Conservation (phyloP, 441 rosid species). For the Daphne laureola region DNA sequence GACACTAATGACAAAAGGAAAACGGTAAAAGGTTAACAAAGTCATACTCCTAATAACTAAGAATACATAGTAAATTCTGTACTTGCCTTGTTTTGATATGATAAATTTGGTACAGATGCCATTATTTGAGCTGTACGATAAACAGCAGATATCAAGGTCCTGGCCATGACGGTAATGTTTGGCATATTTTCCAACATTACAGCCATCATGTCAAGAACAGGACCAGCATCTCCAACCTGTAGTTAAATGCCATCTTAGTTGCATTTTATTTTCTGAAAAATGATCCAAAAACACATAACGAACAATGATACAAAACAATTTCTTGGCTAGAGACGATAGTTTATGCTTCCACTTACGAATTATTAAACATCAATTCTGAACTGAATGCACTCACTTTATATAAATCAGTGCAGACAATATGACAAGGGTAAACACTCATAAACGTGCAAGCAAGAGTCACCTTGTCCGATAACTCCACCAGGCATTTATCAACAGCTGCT, state of each 20-base stretch:
- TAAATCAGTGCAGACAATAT: background rate
- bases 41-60: slow-evolving; percentile 5
- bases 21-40: background rate
- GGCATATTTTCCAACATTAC: slow-evolving; percentile 82
- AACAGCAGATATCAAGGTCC: slow-evolving; percentile 61
- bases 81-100: slow-evolving; percentile 77
- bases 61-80: slow-evolving; percentile 1
- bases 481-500: slow-evolving; percentile 76
- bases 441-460: slow-evolving; percentile 22
- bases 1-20: slow-evolving; percentile 9
- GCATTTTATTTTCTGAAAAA: slow-evolving; percentile 12
- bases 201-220: slow-evolving; percentile 84
- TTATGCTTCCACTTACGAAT: background rate
- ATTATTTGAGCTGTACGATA: slow-evolving; percentile 79
- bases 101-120: slow-evolving; percentile 60
- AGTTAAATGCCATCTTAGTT: slow-evolving; percentile 19
- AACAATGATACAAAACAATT: background rate
- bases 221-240: slow-evolving; percentile 94
- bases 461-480: slow-evolving; percentile 70
- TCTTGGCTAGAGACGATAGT: too few species aligned
- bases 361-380: background rate
- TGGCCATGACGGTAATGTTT: slow-evolving; percentile 58
- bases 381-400: background rate
- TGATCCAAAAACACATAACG: background rate
- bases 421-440: background rate